Percentiles rank a stretch among this genome's conserved stretches.
Evolutionary conservation across 2,329 filamentous ascomycete species (phyloP).

Genomic region (Colletotrichum shisoi): DNA sequence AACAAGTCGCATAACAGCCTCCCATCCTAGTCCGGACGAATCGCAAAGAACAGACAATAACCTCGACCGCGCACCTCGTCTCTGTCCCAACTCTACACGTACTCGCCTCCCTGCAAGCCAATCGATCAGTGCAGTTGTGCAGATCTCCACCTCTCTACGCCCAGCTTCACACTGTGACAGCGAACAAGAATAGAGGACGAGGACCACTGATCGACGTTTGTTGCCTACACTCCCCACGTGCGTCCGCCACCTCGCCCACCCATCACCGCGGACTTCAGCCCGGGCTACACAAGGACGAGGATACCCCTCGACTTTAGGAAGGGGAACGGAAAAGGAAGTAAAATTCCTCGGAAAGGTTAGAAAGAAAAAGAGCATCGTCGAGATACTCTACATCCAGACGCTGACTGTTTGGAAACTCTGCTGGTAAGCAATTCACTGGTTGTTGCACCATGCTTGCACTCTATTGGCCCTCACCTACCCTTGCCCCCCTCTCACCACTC

Average conservation of each 20-base stretch:
- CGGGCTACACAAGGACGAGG: conserved; percentile 3
- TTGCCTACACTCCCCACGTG: conserved; percentile 35
- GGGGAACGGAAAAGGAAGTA: neutral
- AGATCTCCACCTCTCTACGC: conserved; percentile 16
- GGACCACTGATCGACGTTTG: conserved; percentile 30
- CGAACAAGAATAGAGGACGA: conserved; percentile 24
- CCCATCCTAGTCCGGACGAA: neutral
- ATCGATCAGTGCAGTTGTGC: conserved; percentile 14
- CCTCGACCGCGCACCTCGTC: neutral
- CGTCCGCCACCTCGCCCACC: conserved; percentile 19
- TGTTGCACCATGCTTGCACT: neutral
- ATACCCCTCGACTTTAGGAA: neutral
- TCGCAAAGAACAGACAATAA: neutral
- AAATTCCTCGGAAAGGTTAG: neutral
- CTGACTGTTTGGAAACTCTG: conserved; percentile 1
- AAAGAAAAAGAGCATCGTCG: conserved; percentile 2
- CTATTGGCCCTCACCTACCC: conserved; percentile 1
- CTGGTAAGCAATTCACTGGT: conserved; percentile 23
- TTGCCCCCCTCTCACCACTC: conserved; percentile 9
- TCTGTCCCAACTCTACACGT: neutral
- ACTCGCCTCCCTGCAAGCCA: conserved; percentile 5
- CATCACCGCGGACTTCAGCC: conserved; percentile 18
- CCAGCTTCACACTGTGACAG: conserved; percentile 17
- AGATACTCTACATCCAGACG: neutral
- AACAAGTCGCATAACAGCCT: neutral